Conservation (phyloP, 345 rosid species). For the Ceriops zippeliana region DNA sequence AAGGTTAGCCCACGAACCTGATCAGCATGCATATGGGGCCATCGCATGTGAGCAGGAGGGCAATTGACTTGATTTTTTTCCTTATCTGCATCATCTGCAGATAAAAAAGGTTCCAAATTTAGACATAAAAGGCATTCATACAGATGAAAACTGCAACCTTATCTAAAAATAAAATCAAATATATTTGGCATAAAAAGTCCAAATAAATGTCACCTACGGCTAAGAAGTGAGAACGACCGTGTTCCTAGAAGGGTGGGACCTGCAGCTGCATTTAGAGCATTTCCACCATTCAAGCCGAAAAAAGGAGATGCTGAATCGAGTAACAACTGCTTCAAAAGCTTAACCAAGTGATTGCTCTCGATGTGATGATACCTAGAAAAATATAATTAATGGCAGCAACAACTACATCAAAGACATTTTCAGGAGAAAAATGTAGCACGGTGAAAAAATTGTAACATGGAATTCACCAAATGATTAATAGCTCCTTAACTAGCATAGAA, state of each 20-base stretch:
- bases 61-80: slow-evolving; percentile 36
- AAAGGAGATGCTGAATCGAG: slow-evolving; percentile 51
- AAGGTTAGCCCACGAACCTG: slow-evolving; percentile 84
- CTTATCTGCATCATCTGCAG: slow-evolving; percentile 50
- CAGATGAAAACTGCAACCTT: too few relatives aligned
- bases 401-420: slow-evolving; percentile 14
- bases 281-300: slow-evolving; percentile 43
- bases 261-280: slow-evolving; percentile 65
- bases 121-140: slow-evolving; percentile 10
- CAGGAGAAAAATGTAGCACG: background rate
- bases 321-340: slow-evolving; percentile 89
- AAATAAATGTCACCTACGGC: slow-evolving; percentile 51
- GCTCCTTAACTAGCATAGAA: slow-evolving; percentile 1
- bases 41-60: slow-evolving; percentile 70
- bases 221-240: slow-evolving; percentile 85
- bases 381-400: slow-evolving; percentile 24
- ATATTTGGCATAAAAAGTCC: slow-evolving; percentile 13
- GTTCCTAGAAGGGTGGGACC: slow-evolving; percentile 90
- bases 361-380: slow-evolving; percentile 77
- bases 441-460: background rate
- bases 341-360: slow-evolving; percentile 82
- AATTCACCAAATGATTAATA: slow-evolving; percentile 3
- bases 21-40: slow-evolving; percentile 95
- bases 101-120: slow-evolving; percentile 13
- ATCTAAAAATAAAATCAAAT: slow-evolving; percentile 5